Conservation (phyloP, 2,329 filamentous ascomycete genomes). For the Lachnellula arida region DNA sequence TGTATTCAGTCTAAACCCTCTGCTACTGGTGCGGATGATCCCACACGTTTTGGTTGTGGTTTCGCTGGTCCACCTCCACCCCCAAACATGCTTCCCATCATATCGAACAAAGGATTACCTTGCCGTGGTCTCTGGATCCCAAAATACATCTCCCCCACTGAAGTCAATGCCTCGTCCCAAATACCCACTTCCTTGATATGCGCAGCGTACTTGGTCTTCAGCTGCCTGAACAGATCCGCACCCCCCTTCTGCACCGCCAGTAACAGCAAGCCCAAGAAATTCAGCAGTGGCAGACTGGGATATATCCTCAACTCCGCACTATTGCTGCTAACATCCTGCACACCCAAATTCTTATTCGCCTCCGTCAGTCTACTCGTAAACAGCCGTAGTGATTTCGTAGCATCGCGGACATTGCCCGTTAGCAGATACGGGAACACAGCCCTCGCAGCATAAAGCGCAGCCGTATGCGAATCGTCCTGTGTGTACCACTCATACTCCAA, state of each 20-base stretch:
- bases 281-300: conserved; percentile 86
- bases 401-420: conserved; percentile 83
- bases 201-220: conserved; percentile 74
- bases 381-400: conserved; percentile 74
- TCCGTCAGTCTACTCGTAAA: conserved; percentile 64
- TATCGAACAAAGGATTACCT: conserved; percentile 90
- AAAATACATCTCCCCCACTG: conserved; percentile 96
- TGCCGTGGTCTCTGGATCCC: conserved; percentile 82
- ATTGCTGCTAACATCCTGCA: conserved; percentile 75
- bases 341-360: conserved; percentile 53
- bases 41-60: conserved; percentile 34
- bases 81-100: conserved; percentile 95
- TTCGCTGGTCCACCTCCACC: conserved; percentile 52
- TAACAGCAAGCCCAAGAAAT: conserved; percentile 83
- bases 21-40: conserved; percentile 44
- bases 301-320: conserved; percentile 75
- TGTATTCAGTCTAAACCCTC: conserved; percentile 55
- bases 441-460: conserved; percentile 78
- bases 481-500: conserved; percentile 95
- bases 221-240: conserved; percentile 71
- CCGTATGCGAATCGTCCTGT: conserved; percentile 81
- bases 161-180: conserved; percentile 79
- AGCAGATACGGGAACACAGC: conserved; percentile 88
- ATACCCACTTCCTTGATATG: conserved; percentile 71
- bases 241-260: conserved; percentile 76